Conservation (phyloP, 306 rosid species). For the Acacia melanoxylon region DNA sequence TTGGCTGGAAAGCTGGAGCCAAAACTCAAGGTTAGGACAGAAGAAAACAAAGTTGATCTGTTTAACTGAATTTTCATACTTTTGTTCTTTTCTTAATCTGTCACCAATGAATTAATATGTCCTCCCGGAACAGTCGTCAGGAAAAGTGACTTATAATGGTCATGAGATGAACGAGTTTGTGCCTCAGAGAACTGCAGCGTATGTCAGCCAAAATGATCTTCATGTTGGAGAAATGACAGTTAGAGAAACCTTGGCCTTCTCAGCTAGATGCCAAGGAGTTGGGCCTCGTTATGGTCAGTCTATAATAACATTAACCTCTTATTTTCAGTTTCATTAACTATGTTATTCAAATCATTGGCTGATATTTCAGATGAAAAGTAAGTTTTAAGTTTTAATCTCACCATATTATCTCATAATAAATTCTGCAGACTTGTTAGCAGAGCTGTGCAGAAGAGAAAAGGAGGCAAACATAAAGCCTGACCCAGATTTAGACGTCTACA, state of each 20-base stretch:
- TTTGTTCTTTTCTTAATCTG: neutral
- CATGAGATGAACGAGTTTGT: constrained; percentile 74
- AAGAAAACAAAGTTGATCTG: neutral
- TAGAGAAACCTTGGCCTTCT: constrained; percentile 80
- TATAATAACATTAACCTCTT: neutral
- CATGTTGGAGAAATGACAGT: constrained; percentile 78
- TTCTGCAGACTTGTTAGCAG: constrained; percentile 58
- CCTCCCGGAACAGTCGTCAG: constrained; percentile 46
- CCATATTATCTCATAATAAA: neutral
- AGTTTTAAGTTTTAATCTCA: neutral
- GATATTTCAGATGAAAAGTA: neutral
- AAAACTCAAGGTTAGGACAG: constrained; percentile 43
- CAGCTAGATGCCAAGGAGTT: constrained; percentile 87
- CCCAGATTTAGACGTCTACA: constrained; percentile 63
- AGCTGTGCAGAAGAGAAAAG: constrained; percentile 68
- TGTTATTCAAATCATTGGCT: no score
- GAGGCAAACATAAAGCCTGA: constrained; percentile 66
- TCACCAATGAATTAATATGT: neutral
- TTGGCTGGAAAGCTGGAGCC: constrained; percentile 72
- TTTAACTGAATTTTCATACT: neutral
- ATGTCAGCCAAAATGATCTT: constrained; percentile 75
- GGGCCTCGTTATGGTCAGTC: constrained; percentile 65
- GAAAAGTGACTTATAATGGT: constrained; percentile 65
- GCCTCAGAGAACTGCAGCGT: constrained; percentile 76
- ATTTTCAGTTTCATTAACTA: no score